A percentile compares a stretch with the other conserved stretches of the same genome.
Conservation (phyloP, 164 flowering plant species). For the Echeveria elegans region DNA sequence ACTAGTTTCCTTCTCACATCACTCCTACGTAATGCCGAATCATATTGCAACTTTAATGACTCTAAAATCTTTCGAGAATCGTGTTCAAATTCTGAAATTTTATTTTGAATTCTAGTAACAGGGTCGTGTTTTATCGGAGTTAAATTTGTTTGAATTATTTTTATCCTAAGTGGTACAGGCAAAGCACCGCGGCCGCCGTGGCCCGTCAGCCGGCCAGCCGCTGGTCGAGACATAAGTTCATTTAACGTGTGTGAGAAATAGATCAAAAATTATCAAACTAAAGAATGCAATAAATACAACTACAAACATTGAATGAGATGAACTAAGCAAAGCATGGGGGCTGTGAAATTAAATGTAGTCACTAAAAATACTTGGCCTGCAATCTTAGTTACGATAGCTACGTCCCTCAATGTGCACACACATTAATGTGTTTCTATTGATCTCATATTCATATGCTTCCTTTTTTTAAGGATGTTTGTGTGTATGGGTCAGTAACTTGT, state of each 20-base stretch:
- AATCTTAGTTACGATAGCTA: background rate
- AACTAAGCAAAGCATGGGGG: constrained; percentile 2
- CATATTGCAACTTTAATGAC: too few relatives aligned
- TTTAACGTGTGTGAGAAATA: background rate
- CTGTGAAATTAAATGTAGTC: background rate
- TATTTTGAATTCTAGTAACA: too few relatives aligned
- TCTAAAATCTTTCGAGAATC: too few relatives aligned
- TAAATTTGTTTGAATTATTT: too few relatives aligned
- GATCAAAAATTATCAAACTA: background rate
- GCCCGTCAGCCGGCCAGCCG: background rate
- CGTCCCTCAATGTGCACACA: background rate
- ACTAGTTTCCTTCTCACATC: too few relatives aligned
- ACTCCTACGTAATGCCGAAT: too few relatives aligned
- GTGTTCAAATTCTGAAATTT: too few relatives aligned
- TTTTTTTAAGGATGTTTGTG: background rate
- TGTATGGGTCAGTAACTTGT: background rate
- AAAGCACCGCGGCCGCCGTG: background rate
- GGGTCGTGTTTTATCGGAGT: too few relatives aligned
- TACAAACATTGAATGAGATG: constrained; percentile 1
- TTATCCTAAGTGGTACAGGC: too few relatives aligned
- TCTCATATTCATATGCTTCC: too few relatives aligned
- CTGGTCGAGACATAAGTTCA: background rate
- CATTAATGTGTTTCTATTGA: background rate
- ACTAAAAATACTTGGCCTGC: background rate
- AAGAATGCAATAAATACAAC: constrained; percentile 1